phyloP scores from a whole-genome alignment of 305 asterid species.

The Salvia sclarea region DNA sequence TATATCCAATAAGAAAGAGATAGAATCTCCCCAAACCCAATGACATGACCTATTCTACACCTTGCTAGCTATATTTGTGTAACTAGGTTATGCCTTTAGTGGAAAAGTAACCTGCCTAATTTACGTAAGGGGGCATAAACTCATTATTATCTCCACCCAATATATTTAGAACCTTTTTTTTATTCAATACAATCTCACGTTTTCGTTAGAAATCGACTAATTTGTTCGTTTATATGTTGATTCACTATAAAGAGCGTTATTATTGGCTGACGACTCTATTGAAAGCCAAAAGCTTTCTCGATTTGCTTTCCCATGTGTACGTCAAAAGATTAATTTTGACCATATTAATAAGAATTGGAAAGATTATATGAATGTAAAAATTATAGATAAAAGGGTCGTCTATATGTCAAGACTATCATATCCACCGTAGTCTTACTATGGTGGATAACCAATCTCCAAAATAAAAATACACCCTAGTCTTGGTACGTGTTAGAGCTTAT shows the following conservation, averaged over 20 bases:
- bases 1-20: neutral
- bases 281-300: neutral
- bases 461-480: too few relatives aligned
- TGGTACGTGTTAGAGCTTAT: too few relatives aligned
- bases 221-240: neutral
- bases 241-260: neutral
- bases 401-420: too few relatives aligned
- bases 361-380: neutral
- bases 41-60: neutral
- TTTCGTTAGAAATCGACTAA: neutral
- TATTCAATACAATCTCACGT: neutral
- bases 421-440: too few relatives aligned
- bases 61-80: neutral
- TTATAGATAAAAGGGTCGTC: too few relatives aligned
- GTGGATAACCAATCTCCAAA: too few relatives aligned
- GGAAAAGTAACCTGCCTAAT: slow-evolving; percentile 13
- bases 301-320: neutral
- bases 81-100: neutral
- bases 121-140: neutral
- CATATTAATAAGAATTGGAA: neutral
- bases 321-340: neutral
- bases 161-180: too few relatives aligned
- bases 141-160: too few relatives aligned
- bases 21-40: too few relatives aligned
- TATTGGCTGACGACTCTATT: neutral